Evolutionary conservation across 2,329 filamentous ascomycete species (phyloP).

Genomic region (Orbilia ellipsospora): DNA sequence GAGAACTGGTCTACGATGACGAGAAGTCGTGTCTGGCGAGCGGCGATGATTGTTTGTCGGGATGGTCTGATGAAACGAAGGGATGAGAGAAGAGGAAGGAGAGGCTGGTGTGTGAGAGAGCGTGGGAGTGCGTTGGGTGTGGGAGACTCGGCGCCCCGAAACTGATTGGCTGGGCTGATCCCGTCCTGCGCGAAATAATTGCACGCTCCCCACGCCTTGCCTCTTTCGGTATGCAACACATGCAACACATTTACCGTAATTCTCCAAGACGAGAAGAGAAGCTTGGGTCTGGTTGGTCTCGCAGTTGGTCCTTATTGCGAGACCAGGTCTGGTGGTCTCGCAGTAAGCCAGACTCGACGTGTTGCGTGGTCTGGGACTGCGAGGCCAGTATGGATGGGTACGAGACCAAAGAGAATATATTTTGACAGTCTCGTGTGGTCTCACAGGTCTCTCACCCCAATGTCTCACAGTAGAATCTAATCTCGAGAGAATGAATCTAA

Average conservation of each 20-base stretch:
- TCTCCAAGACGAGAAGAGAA: too few relatives aligned
- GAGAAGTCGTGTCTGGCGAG: background rate
- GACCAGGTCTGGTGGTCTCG: too few relatives aligned
- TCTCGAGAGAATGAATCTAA: too few relatives aligned
- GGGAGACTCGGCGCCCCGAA: constrained; percentile 46
- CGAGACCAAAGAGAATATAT: too few relatives aligned
- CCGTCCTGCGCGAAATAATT: constrained; percentile 46
- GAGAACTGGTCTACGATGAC: background rate
- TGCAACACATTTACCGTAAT: background rate
- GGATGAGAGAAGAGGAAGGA: constrained; percentile 1
- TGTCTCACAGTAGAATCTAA: too few relatives aligned
- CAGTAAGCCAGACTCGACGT: too few relatives aligned
- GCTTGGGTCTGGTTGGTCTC: too few relatives aligned
- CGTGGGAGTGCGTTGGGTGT: constrained; percentile 23
- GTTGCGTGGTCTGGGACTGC: too few relatives aligned
- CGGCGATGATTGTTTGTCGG: background rate
- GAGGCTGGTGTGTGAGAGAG: background rate
- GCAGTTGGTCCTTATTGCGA: too few relatives aligned
- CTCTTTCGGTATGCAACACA: constrained; percentile 8
- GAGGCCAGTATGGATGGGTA: too few relatives aligned
- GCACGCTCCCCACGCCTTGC: constrained; percentile 1
- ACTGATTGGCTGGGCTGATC: constrained; percentile 32
- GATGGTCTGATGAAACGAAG: background rate
- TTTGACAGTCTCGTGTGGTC: too few relatives aligned
- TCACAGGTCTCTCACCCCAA: too few relatives aligned